Base-by-base conservation (phyloP, 306 rosid species). In the Luffa aegyptiaca region DNA sequence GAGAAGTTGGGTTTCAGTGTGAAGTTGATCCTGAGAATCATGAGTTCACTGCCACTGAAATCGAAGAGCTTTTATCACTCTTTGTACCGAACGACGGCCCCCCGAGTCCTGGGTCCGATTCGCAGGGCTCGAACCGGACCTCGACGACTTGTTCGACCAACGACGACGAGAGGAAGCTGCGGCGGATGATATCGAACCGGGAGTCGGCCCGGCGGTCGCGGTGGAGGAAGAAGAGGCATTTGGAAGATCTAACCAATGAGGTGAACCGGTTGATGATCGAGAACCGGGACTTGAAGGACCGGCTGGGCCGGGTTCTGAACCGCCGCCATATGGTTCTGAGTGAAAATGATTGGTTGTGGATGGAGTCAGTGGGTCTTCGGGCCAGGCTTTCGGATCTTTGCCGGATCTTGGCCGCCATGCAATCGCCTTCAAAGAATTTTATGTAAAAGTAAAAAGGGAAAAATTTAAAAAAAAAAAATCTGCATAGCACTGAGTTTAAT, bases 121-220 rank as follows among this genome's bases (percentile, higher is more conserved):
- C 56, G 0, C 80, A 59, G 18, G 45, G 71, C 10, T 77, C 80
- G 20, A 18, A 49, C 5, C 53, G n/a, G 36, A 63, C 75, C 11
- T 16, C 17, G 0, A 8, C 20, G 21, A 46, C 76, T 17, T n/a
- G 53, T 79, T 63, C 81, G 1, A 53, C 68, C 41, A 71, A 21
- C 14, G 52, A 79, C 14, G 20, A 63, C n/a, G 65, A 65, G 62
- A 65, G 76, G 63, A 79, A 79, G 55, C 51, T 53, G 11, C 33
- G 82, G 20, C 76, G 82, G 41, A 64, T 79, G 82, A 35, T 79
- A 65, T 79, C 81, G 5, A 79, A 79, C 64, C 64, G 82, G 46
- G 82, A 64, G 52, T 79, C 82, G 0, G 82, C 82, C 5, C 42
- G 82, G 39, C 76, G 82, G 41, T 79, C 82, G 2, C 63, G 82